These are phyloP conservation scores for Naganishia cerealis DNA, from an alignment of 1,284 basidiomycete species.

Conservation along the genomic window DNA sequence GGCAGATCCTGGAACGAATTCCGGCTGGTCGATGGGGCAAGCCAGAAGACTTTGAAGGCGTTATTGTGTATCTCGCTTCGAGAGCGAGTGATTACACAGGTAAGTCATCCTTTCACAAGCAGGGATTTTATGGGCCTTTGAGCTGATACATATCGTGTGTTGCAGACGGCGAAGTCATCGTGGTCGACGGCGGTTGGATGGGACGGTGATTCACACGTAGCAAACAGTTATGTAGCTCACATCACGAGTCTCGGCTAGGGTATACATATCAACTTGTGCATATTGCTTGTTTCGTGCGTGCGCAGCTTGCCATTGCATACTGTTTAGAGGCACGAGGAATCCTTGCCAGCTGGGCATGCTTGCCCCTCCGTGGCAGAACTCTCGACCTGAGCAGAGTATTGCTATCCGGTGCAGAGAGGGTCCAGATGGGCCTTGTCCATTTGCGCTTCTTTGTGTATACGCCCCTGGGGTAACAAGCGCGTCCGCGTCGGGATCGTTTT, in stretches of 20 bases:
- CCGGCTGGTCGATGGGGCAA: slow-evolving; percentile 85
- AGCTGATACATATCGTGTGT: neutral
- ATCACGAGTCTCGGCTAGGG: too few relatives aligned
- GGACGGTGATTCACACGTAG: slow-evolving; percentile 8
- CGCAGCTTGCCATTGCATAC: neutral
- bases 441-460: too few relatives aligned
- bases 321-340: too few relatives aligned
- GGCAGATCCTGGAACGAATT: slow-evolving; percentile 88
- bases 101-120: neutral
- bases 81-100: slow-evolving; percentile 71
- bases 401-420: too few relatives aligned
- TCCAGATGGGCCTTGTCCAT: too few relatives aligned
- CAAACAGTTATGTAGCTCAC: neutral
- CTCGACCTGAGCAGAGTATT: too few relatives aligned
- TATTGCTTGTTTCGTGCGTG: neutral
- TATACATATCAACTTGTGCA: neutral
- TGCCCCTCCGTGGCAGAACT: too few relatives aligned
- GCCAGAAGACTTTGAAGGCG: slow-evolving; percentile 85
- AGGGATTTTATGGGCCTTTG: neutral
- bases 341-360: too few relatives aligned
- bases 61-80: slow-evolving; percentile 84
- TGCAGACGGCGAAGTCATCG: slow-evolving; percentile 72
- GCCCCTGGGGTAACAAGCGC: too few relatives aligned
- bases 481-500: too few relatives aligned
- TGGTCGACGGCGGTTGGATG: slow-evolving; percentile 49